Conservation (phyloP, 2,329 filamentous ascomycete species). For the Calonectria fujianensis region DNA sequence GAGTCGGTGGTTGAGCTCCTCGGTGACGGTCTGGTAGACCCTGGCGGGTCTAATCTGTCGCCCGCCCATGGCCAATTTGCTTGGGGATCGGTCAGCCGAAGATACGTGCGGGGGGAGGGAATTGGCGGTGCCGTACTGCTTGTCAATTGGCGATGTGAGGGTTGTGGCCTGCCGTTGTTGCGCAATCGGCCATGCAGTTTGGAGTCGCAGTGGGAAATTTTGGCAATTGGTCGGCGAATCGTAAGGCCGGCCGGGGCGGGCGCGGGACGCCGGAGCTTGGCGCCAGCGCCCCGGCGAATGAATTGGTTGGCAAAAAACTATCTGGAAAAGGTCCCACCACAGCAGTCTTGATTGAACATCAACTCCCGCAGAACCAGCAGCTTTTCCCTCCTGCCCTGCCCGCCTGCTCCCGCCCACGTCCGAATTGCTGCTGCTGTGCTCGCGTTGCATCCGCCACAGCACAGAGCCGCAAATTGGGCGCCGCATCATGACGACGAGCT, state of each 20-base stretch:
- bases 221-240: conserved; percentile 56
- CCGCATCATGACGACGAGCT: conserved; percentile 71
- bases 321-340: conserved; percentile 47
- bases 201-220: conserved; percentile 55
- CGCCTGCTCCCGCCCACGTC: conserved; percentile 4
- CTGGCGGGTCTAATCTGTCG: conserved; percentile 68
- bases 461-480: conserved; percentile 45
- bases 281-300: conserved; percentile 43
- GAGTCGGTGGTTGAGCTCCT: conserved; percentile 65
- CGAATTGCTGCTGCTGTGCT: conserved; percentile 14
- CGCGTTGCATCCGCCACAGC: conserved; percentile 30
- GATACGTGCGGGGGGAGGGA: background rate
- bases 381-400: conserved; percentile 4
- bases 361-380: conserved; percentile 49
- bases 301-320: conserved; percentile 50
- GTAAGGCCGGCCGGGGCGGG: conserved; percentile 53
- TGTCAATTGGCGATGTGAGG: conserved; percentile 48
- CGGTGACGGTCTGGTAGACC: conserved; percentile 67
- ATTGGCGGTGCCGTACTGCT: conserved; percentile 37
- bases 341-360: conserved; percentile 37
- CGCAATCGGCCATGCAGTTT: conserved; percentile 38
- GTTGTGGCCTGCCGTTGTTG: conserved; percentile 41
- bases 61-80: conserved; percentile 61
- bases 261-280: conserved; percentile 49
- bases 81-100: conserved; percentile 32